Base-by-base conservation (phyloP, 2,329 filamentous ascomycete species). In the Dactylonectria macrodidyma region DNA sequence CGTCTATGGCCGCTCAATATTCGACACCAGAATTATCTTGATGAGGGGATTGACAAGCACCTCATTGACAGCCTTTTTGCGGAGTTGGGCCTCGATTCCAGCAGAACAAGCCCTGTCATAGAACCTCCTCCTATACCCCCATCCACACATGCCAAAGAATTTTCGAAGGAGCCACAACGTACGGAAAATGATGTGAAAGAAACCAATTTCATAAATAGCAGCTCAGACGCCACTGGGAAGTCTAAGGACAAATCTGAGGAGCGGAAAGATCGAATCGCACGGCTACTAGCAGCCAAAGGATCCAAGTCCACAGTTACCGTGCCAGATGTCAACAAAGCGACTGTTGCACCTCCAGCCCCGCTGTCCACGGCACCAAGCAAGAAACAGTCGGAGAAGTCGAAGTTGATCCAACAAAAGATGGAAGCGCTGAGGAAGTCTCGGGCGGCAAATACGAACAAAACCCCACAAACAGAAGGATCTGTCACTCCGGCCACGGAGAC, bases 181-280 rank as follows among this genome's bases (percentile, higher is more conserved):
- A 46, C 59, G 22, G 38, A 22, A 12, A 56, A n/a, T 41, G 38
- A 50, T 9, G 57, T 30, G 16, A 58, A 46, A 14, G 14, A 54
- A 41, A 2, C 47, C 11, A 59, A 30, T 14, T 47, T 52, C 11
- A n/a, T n/a, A 7, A 48, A 10, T 19, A 34, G 14, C 47, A 30
- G 30, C 51, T 10, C 61, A 48, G 34, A 73, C 73, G 36, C 73
- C 72, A 81, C 85, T 8, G 84, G 91, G 67, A 89, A 92, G 74
- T 86, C 59, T 3, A 73, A 72, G n/a, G 76, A 80, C 46, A 81
- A 79, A 69, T 84, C 87, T 8, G 85, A 92, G 70, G 90, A 93
- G 75, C 87, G 93, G 24, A 93, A 93, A 73, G 92, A 94, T 71
- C 89, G 93, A 48, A 93, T 95, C 67, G 92, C 93, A 4, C 89